phyloP scores from a whole-genome alignment of 176 grass and related monocot genomes.

The Carex myosuroides region DNA sequence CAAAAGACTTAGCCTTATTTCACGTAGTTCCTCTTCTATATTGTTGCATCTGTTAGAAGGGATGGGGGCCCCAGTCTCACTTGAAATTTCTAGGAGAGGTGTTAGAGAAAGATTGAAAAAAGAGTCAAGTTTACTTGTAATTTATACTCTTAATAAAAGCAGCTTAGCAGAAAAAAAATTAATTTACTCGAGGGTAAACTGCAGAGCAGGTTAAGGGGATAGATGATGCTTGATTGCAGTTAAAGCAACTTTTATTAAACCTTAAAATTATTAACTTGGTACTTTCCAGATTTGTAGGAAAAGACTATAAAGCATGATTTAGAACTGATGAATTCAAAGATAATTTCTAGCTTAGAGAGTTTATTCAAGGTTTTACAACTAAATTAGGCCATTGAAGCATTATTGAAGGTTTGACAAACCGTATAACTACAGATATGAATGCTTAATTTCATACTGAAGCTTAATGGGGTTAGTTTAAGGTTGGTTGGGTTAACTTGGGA shows the following conservation, averaged over 20 bases:
- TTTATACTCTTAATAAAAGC: not conserved
- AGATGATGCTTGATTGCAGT: not conserved
- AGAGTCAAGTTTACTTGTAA: not conserved
- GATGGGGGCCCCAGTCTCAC: constrained; percentile 36
- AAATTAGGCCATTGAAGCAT: not conserved
- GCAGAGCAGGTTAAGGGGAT: not conserved
- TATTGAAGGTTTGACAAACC: not conserved
- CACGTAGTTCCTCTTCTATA: constrained; percentile 59
- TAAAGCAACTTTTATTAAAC: not conserved
- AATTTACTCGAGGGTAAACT: not conserved
- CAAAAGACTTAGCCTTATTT: constrained; percentile 70
- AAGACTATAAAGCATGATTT: not conserved
- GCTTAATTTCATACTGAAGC: not conserved
- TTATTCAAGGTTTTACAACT: not conserved
- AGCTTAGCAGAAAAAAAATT: not conserved
- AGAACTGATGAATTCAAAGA: not conserved
- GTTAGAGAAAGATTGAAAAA: not conserved
- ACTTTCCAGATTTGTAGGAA: not conserved
- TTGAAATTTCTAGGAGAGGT: constrained; percentile 64
- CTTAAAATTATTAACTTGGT: not conserved
- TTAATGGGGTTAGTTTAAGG: not conserved
- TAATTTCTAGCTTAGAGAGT: not conserved
- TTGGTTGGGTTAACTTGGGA: not conserved
- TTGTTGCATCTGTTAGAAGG: not conserved
- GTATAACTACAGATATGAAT: not conserved